A percentile compares a stretch with the other conserved stretches of the same genome.
These are phyloP conservation scores for Leccinum fallax DNA, from an alignment of 1,284 basidiomycete species.

Conservation along the genomic window DNA sequence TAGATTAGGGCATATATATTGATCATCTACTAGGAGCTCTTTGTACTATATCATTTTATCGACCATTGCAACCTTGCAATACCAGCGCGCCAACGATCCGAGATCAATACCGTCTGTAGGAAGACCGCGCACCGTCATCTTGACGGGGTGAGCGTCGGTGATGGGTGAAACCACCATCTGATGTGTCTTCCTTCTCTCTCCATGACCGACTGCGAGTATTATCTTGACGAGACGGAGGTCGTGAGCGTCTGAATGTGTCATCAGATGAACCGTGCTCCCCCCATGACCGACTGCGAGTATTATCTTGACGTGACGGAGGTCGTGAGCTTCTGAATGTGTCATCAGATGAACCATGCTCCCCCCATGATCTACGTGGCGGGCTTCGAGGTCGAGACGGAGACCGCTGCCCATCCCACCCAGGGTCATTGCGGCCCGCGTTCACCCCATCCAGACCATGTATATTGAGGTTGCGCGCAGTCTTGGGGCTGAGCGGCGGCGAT, in stretches of 20 bases:
- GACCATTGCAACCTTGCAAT: neutral
- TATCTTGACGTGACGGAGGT: conserved; percentile 1
- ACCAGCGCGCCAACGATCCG: conserved; percentile 4
- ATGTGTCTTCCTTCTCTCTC: neutral
- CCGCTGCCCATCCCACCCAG: conserved; percentile 3
- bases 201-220: neutral
- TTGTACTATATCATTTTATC: conserved; percentile 17
- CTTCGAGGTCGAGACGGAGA: conserved; percentile 10
- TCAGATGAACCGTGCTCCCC: neutral
- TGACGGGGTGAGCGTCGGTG: neutral
- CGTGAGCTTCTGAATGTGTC: conserved; percentile 4
- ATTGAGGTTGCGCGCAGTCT: conserved; percentile 62
- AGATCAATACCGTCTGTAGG: conserved; percentile 10
- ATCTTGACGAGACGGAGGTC: conserved; percentile 1
- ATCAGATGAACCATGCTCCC: conserved; percentile 2
- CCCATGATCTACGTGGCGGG: conserved; percentile 13
- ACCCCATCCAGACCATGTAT: conserved; percentile 53
- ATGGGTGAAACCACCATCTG: neutral
- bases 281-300: neutral
- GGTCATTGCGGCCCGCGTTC: conserved; percentile 25
- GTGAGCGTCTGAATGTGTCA: neutral
- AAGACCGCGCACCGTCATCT: conserved; percentile 7
- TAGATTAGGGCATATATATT: conserved; percentile 8
- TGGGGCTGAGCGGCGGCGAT: conserved; percentile 49
- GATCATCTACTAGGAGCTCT: neutral